Percentiles rank a stretch among this genome's conserved stretches.
phyloP scores from a whole-genome alignment of 2,329 filamentous ascomycete genomes.

The Epichloe sp. region DNA sequence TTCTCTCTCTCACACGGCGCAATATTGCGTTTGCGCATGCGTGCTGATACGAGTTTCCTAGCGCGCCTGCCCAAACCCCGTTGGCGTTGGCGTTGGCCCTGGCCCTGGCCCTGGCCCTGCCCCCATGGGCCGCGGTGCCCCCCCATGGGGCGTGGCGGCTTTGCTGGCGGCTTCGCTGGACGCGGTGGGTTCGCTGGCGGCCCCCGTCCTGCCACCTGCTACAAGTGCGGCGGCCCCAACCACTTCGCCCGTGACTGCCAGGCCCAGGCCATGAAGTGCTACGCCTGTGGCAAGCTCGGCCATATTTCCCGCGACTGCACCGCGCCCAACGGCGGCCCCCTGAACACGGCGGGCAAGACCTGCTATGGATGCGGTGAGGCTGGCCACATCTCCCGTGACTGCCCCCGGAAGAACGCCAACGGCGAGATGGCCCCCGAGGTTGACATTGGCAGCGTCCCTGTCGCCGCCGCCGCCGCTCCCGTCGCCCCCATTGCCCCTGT shows the following conservation, averaged over 20 bases:
- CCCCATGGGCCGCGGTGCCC: slow-evolving; percentile 48
- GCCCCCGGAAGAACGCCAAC: slow-evolving; percentile 56
- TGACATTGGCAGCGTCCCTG: slow-evolving; percentile 25
- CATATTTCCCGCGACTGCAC: slow-evolving; percentile 93
- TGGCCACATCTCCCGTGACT: slow-evolving; percentile 92
- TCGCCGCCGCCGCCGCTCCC: slow-evolving; percentile 25
- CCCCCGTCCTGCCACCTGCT: slow-evolving; percentile 56
- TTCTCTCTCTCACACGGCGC: background rate
- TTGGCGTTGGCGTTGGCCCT: slow-evolving; percentile 31
- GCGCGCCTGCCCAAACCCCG: slow-evolving; percentile 68
- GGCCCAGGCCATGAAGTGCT: slow-evolving; percentile 97
- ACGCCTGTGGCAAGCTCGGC: slow-evolving; percentile 87
- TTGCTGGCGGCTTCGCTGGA: slow-evolving; percentile 37
- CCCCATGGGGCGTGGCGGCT: slow-evolving; percentile 49
- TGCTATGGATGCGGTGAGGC: slow-evolving; percentile 96
- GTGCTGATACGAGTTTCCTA: slow-evolving; percentile 19
- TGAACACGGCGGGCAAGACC: slow-evolving; percentile 94
- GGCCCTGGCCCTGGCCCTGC: slow-evolving; percentile 31
- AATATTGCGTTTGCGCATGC: background rate
- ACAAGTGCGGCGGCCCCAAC: slow-evolving; percentile 77
- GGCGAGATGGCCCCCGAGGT: slow-evolving; percentile 35
- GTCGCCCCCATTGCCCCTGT: slow-evolving; percentile 32
- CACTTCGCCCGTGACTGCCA: slow-evolving; percentile 98
- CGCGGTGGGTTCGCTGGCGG: slow-evolving; percentile 65
- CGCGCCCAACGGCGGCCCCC: slow-evolving; percentile 84